Evolutionary conservation across 2,329 filamentous ascomycete genomes (phyloP).

Genomic region (Pyrenophora tritici-repentis): DNA sequence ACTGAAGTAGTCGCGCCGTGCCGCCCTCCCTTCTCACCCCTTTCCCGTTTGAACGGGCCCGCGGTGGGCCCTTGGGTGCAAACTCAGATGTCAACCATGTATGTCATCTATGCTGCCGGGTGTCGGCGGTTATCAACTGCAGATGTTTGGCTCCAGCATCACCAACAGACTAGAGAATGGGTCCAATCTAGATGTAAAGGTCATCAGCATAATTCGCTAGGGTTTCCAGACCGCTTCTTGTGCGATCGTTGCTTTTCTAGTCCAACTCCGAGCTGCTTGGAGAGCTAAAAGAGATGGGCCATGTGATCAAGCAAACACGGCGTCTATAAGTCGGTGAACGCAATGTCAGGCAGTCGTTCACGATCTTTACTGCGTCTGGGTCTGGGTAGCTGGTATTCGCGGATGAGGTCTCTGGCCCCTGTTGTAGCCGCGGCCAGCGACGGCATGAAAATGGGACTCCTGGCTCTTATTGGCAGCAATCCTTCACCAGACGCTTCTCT

Average conservation of each 20-base stretch:
- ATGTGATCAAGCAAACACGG: not conserved
- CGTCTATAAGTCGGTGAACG: not conserved
- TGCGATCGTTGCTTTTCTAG: not conserved
- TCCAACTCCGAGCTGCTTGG: too few relatives aligned
- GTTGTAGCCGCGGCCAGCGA: constrained; percentile 31
- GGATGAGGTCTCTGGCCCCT: constrained; percentile 16
- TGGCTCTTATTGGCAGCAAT: constrained; percentile 32
- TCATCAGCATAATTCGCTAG: not conserved
- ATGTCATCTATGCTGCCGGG: constrained; percentile 13
- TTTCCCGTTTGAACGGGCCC: constrained; percentile 6
- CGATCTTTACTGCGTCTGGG: not conserved
- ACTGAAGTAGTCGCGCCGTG: constrained; percentile 33
- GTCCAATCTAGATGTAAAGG: constrained; percentile 2
- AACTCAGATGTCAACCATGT: constrained; percentile 10
- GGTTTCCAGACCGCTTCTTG: not conserved
- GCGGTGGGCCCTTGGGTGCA: constrained; percentile 1
- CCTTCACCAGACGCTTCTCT: constrained; percentile 15
- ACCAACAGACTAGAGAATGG: not conserved
- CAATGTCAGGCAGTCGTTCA: constrained; percentile 1
- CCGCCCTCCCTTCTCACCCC: constrained; percentile 29
- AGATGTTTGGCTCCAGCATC: constrained; percentile 8
- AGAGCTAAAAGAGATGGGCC: too few relatives aligned
- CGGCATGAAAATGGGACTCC: constrained; percentile 16
- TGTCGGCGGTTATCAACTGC: constrained; percentile 20
- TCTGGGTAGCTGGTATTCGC: constrained; percentile 3